These are phyloP conservation scores for Xerocomus spinulosus DNA, from an alignment of 768 basidiomycete genomes.

Conservation along the genomic window DNA sequence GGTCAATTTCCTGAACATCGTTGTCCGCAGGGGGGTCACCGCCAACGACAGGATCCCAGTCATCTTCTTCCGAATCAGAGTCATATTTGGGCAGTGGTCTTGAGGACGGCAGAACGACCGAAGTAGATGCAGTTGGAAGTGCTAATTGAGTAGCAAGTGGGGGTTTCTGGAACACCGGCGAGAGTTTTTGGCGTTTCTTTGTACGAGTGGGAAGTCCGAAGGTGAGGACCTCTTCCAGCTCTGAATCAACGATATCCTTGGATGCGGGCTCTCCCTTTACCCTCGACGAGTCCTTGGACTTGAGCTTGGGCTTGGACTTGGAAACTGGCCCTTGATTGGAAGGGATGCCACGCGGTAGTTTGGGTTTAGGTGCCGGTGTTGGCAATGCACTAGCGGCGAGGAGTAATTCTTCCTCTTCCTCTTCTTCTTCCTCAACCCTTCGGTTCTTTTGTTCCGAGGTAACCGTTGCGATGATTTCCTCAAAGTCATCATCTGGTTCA, in stretches of 20 bases:
- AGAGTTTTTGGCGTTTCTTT: constrained; percentile 30
- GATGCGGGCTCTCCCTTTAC: constrained; percentile 19
- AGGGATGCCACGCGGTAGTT: constrained; percentile 22
- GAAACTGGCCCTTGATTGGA: constrained; percentile 19
- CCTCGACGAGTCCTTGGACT: constrained; percentile 22
- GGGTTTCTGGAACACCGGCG: constrained; percentile 19
- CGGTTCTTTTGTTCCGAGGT: constrained; percentile 29
- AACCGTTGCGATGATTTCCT: constrained; percentile 35
- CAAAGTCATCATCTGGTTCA: constrained; percentile 43
- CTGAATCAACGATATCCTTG: constrained; percentile 24
- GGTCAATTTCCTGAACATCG: constrained; percentile 33
- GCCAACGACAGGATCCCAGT: constrained; percentile 47
- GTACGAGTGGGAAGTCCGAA: constrained; percentile 44
- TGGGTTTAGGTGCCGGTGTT: constrained; percentile 30
- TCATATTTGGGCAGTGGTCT: constrained; percentile 28
- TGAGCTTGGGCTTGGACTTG: constrained; percentile 29
- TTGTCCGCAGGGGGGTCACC: constrained; percentile 23
- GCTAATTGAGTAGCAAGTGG: constrained; percentile 29
- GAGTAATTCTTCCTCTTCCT: constrained; percentile 33
- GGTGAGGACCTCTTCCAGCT: constrained; percentile 43
- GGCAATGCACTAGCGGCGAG: constrained; percentile 17
- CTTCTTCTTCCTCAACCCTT: constrained; percentile 19
- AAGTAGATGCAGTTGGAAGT: constrained; percentile 33
- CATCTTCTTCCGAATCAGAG: constrained; percentile 45
- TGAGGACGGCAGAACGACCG: constrained; percentile 30